These are phyloP conservation scores for Dioscorea alata DNA, from an alignment of 106 monocot genomes.

Conservation along the genomic window DNA sequence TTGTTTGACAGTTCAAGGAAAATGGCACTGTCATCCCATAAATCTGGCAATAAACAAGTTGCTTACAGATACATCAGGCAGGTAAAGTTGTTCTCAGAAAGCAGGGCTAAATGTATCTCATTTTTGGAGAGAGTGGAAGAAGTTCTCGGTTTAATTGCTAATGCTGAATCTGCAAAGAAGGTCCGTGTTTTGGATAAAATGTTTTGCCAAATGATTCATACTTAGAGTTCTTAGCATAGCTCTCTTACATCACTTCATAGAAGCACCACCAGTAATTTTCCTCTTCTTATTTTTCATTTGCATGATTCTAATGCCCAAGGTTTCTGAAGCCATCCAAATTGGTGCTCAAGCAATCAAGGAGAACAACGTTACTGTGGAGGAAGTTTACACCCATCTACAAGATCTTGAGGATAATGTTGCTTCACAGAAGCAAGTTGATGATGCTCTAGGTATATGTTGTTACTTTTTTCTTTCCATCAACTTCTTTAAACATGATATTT, in stretches of 20 bases:
- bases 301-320: constrained; percentile 12
- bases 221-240: too few relatives aligned
- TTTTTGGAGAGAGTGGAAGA: constrained; percentile 80
- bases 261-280: too few relatives aligned
- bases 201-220: background rate
- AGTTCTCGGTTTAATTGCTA: constrained; percentile 50
- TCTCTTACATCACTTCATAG: too few relatives aligned
- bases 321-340: constrained; percentile 76
- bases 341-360: constrained; percentile 72
- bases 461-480: too few relatives aligned
- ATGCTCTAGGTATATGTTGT: constrained; percentile 47
- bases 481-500: too few relatives aligned
- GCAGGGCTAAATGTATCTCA: constrained; percentile 41
- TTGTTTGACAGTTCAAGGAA: constrained; percentile 56
- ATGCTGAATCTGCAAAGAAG: constrained; percentile 78
- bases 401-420: constrained; percentile 54
- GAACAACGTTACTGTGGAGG: constrained; percentile 57
- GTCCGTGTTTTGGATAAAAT: constrained; percentile 19
- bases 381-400: constrained; percentile 53
- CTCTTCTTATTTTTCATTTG: background rate
- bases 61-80: constrained; percentile 59
- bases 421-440: constrained; percentile 54
- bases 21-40: constrained; percentile 56
- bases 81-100: constrained; percentile 56
- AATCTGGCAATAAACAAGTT: constrained; percentile 64